Evolutionary conservation across 2,329 filamentous ascomycete genomes (phyloP), one percentile per base, ranked within the genome.

Genomic region (Stachybotrys echinatus): DNA sequence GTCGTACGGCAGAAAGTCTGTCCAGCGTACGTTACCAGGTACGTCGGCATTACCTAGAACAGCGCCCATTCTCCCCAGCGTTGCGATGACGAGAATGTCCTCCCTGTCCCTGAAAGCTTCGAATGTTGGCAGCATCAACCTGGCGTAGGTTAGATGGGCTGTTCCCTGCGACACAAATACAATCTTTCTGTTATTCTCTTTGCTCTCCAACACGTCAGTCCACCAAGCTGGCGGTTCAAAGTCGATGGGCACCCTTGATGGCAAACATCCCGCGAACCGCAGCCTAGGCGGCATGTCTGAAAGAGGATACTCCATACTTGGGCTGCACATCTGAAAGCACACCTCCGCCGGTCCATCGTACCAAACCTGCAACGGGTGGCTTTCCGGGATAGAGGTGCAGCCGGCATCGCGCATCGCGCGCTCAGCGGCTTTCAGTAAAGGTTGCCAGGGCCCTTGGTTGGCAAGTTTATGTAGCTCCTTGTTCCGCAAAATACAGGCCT

Each of bases 81-180:
- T 60, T 4, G 55, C 67, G 14, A 70, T 56, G 17, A 68, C 57
- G 6, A 69, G 47, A 7, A 68, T 20, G 40, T 80, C 74, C 1
- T 68, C 59, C 0, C 70, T 62, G 42, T 63, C 57, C 5, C 65
- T 66, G 6, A 80, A 64, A 0, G 65, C 76, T 7, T 61, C 47
- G 20, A 80, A 61, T 0, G 74, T 68, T 1, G 77, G 76, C 2
- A 74, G 53, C 14, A 79, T 55, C 3, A 80, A 65, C 23, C 76
- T 62, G 7, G 56, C 55, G 50, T 69, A 70, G 19, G 72, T 59
- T 19, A 56, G 54, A 8, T 65, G 67, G 3, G 74, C 55, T 3
- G 76, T 80, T 5, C 76, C 76, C 54, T 79, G 76, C 1, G 69
- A 66, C 6, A 79, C 74, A 19, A 70, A 64, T 5, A 80, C 60